Evolutionary conservation across 371 early-diverging fungal genomes (phyloP), one percentile per base, ranked within the genome.

Genomic region (Catenaria anguillulae): DNA sequence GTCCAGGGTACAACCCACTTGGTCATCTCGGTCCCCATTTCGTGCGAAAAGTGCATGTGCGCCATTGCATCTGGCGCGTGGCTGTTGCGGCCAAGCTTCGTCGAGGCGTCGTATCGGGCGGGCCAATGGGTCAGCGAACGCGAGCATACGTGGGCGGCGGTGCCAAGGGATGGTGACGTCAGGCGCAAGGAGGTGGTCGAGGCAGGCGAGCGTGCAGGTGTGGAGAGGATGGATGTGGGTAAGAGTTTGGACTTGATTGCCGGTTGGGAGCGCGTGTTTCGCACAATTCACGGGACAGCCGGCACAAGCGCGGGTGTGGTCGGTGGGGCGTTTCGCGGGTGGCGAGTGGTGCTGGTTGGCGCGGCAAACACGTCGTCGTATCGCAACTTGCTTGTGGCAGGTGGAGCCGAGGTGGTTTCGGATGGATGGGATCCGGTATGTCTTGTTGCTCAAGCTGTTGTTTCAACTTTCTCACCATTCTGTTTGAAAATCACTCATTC

Each of bases 31-130:
- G 15, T 50, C 2, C 52, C 29, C 21, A 50, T 50, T 23, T 3
- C 52, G 2, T 50, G 52, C 52, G 52, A 50, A 50, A 50, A 50
- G 52, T 50, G 52, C 29, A 13, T 50, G 52, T 26, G 29, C 15
- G 52, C 52, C 29, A 50, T 50, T 15, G 52, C 52, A 23, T 26
- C 52, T 10, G 52, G 52, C 31, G 52, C 52, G 12, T 50, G 46
- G 46, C 46, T 46, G 0, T 8, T 46, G 17, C 46, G 46, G 3
- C 46, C 46, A 3, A 8, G 8, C n/a, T 46, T 15, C 8, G 13
- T 50, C 33, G 17, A 29, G 29, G 52, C 52, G 15, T 8, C 29
- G 8, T 19, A 29, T 23, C 3, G 15, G 3, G 15, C 26, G 8
- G 52, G 46, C 46, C 52, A 19, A 31, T 50, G 24, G 15, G 21